Evolutionary conservation across 1,284 basidiomycete species (phyloP).

Genomic region (Porodaedalea pini): DNA sequence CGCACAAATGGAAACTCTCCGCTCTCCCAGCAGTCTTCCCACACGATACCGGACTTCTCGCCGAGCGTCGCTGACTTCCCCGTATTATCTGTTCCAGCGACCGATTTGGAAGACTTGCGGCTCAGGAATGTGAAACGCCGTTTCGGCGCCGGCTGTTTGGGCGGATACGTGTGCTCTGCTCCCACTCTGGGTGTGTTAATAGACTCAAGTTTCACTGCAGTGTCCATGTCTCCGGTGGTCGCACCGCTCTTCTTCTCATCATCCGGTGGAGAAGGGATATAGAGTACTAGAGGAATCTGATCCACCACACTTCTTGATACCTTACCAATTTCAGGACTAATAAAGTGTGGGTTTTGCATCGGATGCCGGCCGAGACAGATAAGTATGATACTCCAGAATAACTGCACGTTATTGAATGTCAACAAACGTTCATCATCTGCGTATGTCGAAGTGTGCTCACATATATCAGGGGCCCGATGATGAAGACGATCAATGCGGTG

Average conservation of each 20-base stretch:
- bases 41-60: constrained; percentile 35
- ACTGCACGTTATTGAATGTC: constrained; percentile 35
- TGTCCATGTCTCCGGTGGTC: constrained; percentile 25
- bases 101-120: constrained; percentile 3
- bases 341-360: constrained; percentile 62
- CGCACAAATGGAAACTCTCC: constrained; percentile 60
- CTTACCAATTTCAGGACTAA: constrained; percentile 74
- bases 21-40: constrained; percentile 50
- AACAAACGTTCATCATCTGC: not conserved
- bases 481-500: constrained; percentile 68
- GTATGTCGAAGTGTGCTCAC: constrained; percentile 42
- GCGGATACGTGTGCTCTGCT: constrained; percentile 45
- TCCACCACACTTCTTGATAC: constrained; percentile 66
- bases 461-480: constrained; percentile 71
- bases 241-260: constrained; percentile 28
- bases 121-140: constrained; percentile 26
- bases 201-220: constrained; percentile 40
- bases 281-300: constrained; percentile 74
- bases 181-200: constrained; percentile 31
- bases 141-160: constrained; percentile 39
- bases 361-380: constrained; percentile 75
- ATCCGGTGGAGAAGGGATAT: constrained; percentile 73
- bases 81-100: constrained; percentile 24
- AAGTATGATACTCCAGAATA: constrained; percentile 71
- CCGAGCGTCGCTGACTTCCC: constrained; percentile 23